Percentiles rank a stretch among this genome's conserved stretches.
Conservation (phyloP, 1,284 basidiomycete genomes). For the Boletellus dicymbophilus region DNA sequence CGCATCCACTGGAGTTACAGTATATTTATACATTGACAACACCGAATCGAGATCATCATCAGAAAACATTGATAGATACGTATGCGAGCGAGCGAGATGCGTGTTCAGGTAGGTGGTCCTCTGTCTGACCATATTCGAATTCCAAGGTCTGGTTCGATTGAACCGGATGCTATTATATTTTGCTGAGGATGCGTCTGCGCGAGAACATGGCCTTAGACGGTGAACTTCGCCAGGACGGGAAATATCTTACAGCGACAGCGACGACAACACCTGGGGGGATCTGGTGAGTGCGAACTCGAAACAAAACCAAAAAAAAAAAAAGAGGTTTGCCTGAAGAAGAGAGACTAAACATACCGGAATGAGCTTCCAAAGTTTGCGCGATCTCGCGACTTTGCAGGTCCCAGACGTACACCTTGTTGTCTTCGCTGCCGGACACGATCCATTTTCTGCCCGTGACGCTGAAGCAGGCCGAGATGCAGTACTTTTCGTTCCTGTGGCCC, state of each 20-base stretch:
- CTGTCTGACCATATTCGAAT: constrained; percentile 80
- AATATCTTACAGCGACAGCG: constrained; percentile 60
- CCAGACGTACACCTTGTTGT: constrained; percentile 89
- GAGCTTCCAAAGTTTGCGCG: constrained; percentile 77
- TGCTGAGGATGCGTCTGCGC: constrained; percentile 76
- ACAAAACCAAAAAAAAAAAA: neutral
- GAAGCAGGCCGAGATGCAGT: constrained; percentile 78
- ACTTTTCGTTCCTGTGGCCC: constrained; percentile 80
- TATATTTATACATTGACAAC: too few relatives aligned
- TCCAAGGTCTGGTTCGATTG: constrained; percentile 76
- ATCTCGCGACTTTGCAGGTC: constrained; percentile 87
- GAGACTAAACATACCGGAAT: constrained; percentile 53
- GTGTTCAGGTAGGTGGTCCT: constrained; percentile 23
- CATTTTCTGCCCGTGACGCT: constrained; percentile 84
- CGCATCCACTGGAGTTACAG: constrained; percentile 9
- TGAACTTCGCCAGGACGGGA: too few relatives aligned
- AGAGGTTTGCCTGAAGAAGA: neutral
- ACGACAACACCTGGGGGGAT: constrained; percentile 64
- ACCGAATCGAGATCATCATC: too few relatives aligned
- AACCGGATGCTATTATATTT: constrained; percentile 84
- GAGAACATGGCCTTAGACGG: neutral
- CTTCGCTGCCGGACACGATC: constrained; percentile 92
- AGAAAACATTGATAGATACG: too few relatives aligned
- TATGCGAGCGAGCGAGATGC: too few relatives aligned
- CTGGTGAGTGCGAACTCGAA: neutral